Evolutionary conservation across 768 basidiomycete species (phyloP), one percentile per base, ranked within the genome.

Genomic region (Wakefieldia striispora): DNA sequence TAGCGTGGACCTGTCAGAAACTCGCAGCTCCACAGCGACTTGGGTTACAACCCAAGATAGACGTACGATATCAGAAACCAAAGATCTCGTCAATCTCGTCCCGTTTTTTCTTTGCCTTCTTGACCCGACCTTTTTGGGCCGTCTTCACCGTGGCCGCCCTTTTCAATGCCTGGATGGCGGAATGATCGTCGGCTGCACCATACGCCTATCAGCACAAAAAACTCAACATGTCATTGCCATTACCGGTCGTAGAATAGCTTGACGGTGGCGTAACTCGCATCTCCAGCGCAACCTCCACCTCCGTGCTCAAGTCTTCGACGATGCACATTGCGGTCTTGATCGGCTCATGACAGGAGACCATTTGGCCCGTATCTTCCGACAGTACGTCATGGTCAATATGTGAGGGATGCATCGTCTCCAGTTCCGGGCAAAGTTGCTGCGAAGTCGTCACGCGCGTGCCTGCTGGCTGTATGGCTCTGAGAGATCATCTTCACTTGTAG

Each of bases 41-140:
- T 35, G 36, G 27, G 21, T 26, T 23, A 40, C 19, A 31, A 12
- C 38, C 38, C 23, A 44, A 19, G 27, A 35, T 27, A 9, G 16
- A 35, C 36, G 23, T 23, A 14, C 29, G 17, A n/a, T 19, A 31
- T 39, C 6, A 65, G 44, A 65, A 65, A 39, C 60, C 62, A 54
- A 63, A 63, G 12, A 63, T 63, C 37, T 50, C 51, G 43, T 64
- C 63, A 20, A 65, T 65, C 44, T 65, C 62, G 29, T 65, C 62
- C 2, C 54, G 6, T 23, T 54, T 62, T 44, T 49, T 62, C 45
- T 43, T 62, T 14, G 43, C 16, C 13, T 58, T 62, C 40, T 56
- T 65, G 17, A 5, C 20, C 3, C 40, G 50, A 40, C 50, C 6
- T 29, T 62, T 63, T 16, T 49, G 38, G 2, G 14, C 23, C 1